phyloP scores from a whole-genome alignment of 2,329 filamentous ascomycete species.

The Hypoxylon sp. region DNA sequence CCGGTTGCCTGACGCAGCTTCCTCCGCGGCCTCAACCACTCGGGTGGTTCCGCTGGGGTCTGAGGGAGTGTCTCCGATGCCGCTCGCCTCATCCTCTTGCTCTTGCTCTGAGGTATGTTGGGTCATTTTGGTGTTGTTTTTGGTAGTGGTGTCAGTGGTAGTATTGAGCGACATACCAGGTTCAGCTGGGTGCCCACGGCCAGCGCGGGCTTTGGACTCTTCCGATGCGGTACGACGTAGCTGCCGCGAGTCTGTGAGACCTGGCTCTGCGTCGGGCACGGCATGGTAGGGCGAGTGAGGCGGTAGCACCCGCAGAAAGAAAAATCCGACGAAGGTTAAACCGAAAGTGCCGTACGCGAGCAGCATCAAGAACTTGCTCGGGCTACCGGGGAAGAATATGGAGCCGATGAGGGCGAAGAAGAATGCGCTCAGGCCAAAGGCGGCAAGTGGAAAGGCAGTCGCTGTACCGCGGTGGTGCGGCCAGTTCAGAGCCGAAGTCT shows the following conservation, averaged over 20 bases:
- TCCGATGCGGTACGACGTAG: slow-evolving; percentile 59
- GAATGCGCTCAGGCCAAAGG: slow-evolving; percentile 94
- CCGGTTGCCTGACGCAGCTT: slow-evolving; percentile 41
- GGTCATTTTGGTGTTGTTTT: slow-evolving; percentile 53
- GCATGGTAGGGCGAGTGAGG: slow-evolving; percentile 66
- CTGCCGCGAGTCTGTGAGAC: slow-evolving; percentile 55
- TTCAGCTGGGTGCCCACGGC: slow-evolving; percentile 63
- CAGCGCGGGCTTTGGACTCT: slow-evolving; percentile 58
- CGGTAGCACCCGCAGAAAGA: slow-evolving; percentile 84
- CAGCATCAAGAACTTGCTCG: slow-evolving; percentile 82
- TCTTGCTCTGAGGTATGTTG: slow-evolving; percentile 47
- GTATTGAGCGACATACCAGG: slow-evolving; percentile 71
- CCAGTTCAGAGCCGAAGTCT: slow-evolving; percentile 90
- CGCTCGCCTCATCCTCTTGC: slow-evolving; percentile 42
- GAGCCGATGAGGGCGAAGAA: slow-evolving; percentile 89
- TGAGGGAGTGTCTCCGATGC: slow-evolving; percentile 35
- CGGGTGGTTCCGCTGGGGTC: slow-evolving; percentile 33
- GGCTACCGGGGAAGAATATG: slow-evolving; percentile 84
- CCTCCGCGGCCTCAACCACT: slow-evolving; percentile 41
- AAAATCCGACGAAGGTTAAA: slow-evolving; percentile 81
- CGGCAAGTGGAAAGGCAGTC: slow-evolving; percentile 91
- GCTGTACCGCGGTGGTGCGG: slow-evolving; percentile 91
- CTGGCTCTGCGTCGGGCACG: slow-evolving; percentile 60
- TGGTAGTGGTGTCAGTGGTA: slow-evolving; percentile 51
- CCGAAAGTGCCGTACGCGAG: slow-evolving; percentile 83